phyloP scores from a whole-genome alignment of 2,329 filamentous ascomycete genomes.

The Xylaria sp. region DNA sequence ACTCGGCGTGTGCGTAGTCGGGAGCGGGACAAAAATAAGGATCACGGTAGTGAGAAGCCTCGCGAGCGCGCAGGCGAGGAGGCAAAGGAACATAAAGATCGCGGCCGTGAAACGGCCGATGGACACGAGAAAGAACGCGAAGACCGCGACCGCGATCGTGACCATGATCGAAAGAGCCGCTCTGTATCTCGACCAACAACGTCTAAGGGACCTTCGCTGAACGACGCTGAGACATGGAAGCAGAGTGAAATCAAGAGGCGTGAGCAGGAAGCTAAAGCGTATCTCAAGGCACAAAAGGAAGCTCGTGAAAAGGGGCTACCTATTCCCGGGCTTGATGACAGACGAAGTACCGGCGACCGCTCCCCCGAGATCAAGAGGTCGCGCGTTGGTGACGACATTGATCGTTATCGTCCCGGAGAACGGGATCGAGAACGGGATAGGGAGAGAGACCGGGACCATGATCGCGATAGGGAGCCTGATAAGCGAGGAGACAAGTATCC shows the following conservation, averaged over 20 bases:
- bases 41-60: conserved; percentile 37
- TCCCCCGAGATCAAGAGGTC: conserved; percentile 55
- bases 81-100: conserved; percentile 39
- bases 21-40: conserved; percentile 39
- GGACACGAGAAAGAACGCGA: conserved; percentile 39
- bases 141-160: conserved; percentile 37
- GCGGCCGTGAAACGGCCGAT: conserved; percentile 36
- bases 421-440: conserved; percentile 47
- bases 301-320: conserved; percentile 68
- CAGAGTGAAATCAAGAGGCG: conserved; percentile 69
- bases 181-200: conserved; percentile 56
- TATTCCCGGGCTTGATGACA: conserved; percentile 67
- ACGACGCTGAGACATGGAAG: conserved; percentile 63
- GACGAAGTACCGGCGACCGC: conserved; percentile 56
- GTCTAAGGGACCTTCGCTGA: conserved; percentile 57
- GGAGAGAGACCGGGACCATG: conserved; percentile 34
- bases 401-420: conserved; percentile 59
- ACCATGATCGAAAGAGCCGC: conserved; percentile 53
- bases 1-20: conserved; percentile 39
- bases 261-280: conserved; percentile 72
- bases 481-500: conserved; percentile 25
- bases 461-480: conserved; percentile 34
- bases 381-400: conserved; percentile 55
- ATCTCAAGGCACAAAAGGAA: conserved; percentile 69
- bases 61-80: conserved; percentile 15